Conservation (phyloP, 805 yeast genomes). For the Blastobotrys terrestris region DNA sequence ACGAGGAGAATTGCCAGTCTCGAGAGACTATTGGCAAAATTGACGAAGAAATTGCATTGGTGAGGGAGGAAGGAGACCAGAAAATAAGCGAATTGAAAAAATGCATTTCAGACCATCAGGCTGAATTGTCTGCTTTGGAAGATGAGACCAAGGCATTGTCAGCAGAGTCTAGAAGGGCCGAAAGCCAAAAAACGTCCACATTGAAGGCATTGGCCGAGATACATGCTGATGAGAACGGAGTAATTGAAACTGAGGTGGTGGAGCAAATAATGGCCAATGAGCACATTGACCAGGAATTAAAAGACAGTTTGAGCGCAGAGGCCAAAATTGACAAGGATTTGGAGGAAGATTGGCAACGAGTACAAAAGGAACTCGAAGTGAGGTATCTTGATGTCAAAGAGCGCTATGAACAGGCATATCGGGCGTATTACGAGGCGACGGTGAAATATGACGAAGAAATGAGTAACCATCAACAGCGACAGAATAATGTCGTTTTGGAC, state of each 20-base stretch:
- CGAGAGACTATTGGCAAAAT: conserved; percentile 13
- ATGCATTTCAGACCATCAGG: conserved; percentile 12
- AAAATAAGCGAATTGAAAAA: conserved; percentile 12
- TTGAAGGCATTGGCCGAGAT: conserved; percentile 11
- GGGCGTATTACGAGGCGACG: conserved; percentile 14
- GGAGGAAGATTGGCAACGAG: conserved; percentile 33
- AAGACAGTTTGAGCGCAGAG: conserved; percentile 19
- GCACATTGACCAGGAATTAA: conserved; percentile 15
- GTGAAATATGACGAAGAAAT: conserved; percentile 4
- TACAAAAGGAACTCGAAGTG: conserved; percentile 31
- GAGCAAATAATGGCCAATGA: conserved; percentile 15
- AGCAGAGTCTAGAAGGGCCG: conserved; percentile 8
- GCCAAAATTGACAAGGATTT: conserved; percentile 24
- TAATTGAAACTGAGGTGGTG: conserved; percentile 10
- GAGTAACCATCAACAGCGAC: conserved; percentile 10
- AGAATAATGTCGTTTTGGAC: conserved; percentile 15
- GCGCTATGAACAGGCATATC: conserved; percentile 27
- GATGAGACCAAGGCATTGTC: conserved; percentile 12
- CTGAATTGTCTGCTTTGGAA: conserved; percentile 16
- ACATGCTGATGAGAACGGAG: conserved; percentile 16
- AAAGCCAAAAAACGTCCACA: conserved; percentile 9
- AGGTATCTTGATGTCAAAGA: conserved; percentile 32
- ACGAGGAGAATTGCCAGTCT: conserved; percentile 20
- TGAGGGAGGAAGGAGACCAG: conserved; percentile 9
- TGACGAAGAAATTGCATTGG: conserved; percentile 8